Evolutionary conservation across 441 rosid species (phyloP).

Genomic region (Euphorbia schlechtendalii): DNA sequence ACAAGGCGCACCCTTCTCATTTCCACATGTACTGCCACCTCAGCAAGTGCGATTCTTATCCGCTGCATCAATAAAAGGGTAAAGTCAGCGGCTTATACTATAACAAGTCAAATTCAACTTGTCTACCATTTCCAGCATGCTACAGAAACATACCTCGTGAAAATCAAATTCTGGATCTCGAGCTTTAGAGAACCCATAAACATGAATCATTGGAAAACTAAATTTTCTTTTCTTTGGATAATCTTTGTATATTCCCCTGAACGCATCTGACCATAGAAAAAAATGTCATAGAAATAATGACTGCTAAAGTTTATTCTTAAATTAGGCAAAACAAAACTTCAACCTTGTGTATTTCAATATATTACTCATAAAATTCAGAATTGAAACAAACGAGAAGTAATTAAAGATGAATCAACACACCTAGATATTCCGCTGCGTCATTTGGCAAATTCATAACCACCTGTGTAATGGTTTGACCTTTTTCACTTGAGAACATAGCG

Average conservation of each 20-base stretch:
- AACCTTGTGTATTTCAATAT: not conserved
- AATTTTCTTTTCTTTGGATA: conserved; percentile 30
- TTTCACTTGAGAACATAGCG: conserved; percentile 67
- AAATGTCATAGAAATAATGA: not conserved
- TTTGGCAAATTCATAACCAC: conserved; percentile 90
- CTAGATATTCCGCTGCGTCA: conserved; percentile 73
- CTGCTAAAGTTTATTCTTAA: no score
- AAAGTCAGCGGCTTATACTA: not conserved
- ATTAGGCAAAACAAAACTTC: no score
- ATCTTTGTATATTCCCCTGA: conserved; percentile 55
- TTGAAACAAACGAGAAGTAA: not conserved
- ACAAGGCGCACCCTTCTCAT: conserved; percentile 72
- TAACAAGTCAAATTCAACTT: no score
- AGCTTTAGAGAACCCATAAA: conserved; percentile 90
- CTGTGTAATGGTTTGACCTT: conserved; percentile 59
- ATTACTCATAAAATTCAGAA: conserved; percentile 2
- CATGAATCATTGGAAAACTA: conserved; percentile 63
- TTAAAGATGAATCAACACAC: conserved; percentile 26
- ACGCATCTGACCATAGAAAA: conserved; percentile 46
- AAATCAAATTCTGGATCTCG: conserved; percentile 84
- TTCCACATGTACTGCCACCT: conserved; percentile 68
- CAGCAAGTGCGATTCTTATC: conserved; percentile 60
- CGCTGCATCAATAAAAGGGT: conserved; percentile 41
- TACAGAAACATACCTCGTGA: conserved; percentile 49
- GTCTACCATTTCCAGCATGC: not conserved